Conservation (phyloP, 768 basidiomycete genomes). For the Boletus pseudo-olivaceus region DNA sequence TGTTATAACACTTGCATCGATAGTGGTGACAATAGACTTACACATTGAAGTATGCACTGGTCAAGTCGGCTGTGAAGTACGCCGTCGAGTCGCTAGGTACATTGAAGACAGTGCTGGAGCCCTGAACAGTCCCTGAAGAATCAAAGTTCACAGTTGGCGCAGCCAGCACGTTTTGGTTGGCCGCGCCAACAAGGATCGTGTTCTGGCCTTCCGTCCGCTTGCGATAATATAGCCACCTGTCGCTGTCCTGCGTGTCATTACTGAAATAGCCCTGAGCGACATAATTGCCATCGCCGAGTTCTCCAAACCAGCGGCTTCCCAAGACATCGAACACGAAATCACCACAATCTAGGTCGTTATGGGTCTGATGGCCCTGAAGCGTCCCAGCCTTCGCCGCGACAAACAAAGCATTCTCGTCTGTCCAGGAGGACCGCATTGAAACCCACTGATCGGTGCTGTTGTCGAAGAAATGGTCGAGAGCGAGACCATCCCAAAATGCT, state of each 20-base stretch:
- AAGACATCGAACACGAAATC: constrained; percentile 95
- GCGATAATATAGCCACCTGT: constrained; percentile 90
- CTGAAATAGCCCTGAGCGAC: constrained; percentile 72
- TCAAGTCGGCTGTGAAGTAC: constrained; percentile 76
- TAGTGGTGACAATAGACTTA: constrained; percentile 37
- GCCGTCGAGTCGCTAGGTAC: constrained; percentile 68
- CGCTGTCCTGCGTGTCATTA: constrained; percentile 61
- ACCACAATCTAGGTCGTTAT: constrained; percentile 91
- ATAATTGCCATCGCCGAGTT: constrained; percentile 89
- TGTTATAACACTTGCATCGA: constrained; percentile 13
- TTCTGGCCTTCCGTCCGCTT: constrained; percentile 98
- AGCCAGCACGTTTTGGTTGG: constrained; percentile 78
- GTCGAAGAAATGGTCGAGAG: constrained; percentile 82
- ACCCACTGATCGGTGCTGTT: constrained; percentile 77
- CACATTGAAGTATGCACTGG: constrained; percentile 71
- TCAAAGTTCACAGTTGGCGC: constrained; percentile 56
- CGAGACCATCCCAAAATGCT: constrained; percentile 86
- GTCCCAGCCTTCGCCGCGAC: constrained; percentile 88
- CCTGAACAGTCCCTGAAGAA: constrained; percentile 63
- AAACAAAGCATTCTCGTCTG: constrained; percentile 76
- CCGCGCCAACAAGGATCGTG: constrained; percentile 70
- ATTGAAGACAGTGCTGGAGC: constrained; percentile 75
- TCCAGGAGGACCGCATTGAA: constrained; percentile 91
- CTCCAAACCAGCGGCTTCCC: constrained; percentile 92
- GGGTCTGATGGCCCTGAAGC: constrained; percentile 82